Base-by-base conservation (phyloP, 768 basidiomycete species). In the Dendrothele bispora region DNA sequence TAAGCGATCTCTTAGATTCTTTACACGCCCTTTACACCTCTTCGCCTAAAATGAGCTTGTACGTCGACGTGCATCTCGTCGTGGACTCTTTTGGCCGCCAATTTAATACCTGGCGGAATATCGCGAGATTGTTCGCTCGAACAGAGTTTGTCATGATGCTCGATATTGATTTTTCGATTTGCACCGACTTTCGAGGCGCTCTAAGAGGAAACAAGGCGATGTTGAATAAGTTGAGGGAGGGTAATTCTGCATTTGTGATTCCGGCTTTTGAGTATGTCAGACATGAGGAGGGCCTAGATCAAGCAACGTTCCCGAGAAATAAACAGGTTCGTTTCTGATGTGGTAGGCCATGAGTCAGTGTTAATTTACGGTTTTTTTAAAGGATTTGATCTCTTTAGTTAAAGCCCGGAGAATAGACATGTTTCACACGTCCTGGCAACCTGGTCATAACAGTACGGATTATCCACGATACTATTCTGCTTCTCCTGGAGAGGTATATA, bases 61-160 rank as follows among this genome's bases (percentile, higher is more conserved):
- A 78, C 56, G 88, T 93, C 41, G 92, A 94, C 61, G 81, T 94
- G 11, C 92, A 95, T 60, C 81, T 95, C 42, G 85, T 94, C 25
- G 72, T 93, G 53, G 89, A 91, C 56, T 76, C 80, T 3, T 88
- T 86, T 53, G 84, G 86, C 51, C 80, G 91, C 5, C 88, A 92
- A 61, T 86, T 95, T 73, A 95, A 95, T 64, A 83, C 88, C 20
- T 94, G 91, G 88, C 78, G 92, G 27, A 94, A 94, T 62, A 79
- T 84, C 35, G 92, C 91, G 3, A 82, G 92, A 34, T 71, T 91
- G 42, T 90, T 91, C 57, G 85, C 91, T 4, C 79, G 89, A 12
- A 92, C 92, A 7, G 80, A 87, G 53, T 90, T 81, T 55, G 79
- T 93, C 48, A 88, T 94, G 83, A 88, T 93, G 84, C 82, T 94